Evolutionary conservation across 129 eudicot species (phyloP).

Genomic region (Tanacetum coccineum): DNA sequence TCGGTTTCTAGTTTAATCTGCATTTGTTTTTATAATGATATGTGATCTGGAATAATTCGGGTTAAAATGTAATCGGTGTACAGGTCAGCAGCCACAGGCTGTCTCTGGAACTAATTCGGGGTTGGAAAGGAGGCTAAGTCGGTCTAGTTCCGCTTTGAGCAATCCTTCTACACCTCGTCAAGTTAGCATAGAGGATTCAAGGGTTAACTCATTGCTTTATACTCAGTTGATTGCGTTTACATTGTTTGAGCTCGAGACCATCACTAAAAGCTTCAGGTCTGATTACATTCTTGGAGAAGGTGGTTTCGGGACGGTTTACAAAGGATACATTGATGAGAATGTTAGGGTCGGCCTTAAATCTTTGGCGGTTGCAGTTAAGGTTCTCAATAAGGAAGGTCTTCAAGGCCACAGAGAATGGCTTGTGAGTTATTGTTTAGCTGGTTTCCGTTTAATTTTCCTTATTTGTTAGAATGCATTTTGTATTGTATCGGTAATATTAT

Average conservation of each 20-base stretch:
- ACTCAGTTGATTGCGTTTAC: slow-evolving; percentile 91
- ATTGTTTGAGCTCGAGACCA: slow-evolving; percentile 84
- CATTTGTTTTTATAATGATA: neutral
- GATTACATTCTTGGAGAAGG: slow-evolving; percentile 93
- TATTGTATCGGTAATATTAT: slow-evolving; percentile 7
- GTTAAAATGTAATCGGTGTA: neutral
- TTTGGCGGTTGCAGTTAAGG: slow-evolving; percentile 94
- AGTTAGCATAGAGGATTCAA: slow-evolving; percentile 53
- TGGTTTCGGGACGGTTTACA: slow-evolving; percentile 92
- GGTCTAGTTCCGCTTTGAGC: slow-evolving; percentile 76
- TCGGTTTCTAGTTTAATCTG: no score
- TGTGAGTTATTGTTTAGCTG: slow-evolving; percentile 38
- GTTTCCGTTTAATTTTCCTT: neutral
- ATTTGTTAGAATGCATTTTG: neutral
- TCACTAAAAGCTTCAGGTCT: slow-evolving; percentile 92
- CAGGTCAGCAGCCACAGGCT: slow-evolving; percentile 64
- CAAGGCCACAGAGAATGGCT: slow-evolving; percentile 98
- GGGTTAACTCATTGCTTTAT: slow-evolving; percentile 64
- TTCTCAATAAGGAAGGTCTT: slow-evolving; percentile 92
- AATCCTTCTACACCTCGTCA: slow-evolving; percentile 81
- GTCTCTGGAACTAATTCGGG: slow-evolving; percentile 35
- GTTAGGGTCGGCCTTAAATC: slow-evolving; percentile 94
- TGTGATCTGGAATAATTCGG: neutral
- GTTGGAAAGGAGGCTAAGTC: slow-evolving; percentile 51
- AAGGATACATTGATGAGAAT: slow-evolving; percentile 93